These are phyloP conservation scores for Helotiales sp. DNA, from an alignment of 2,329 filamentous ascomycete genomes.

Conservation along the genomic window DNA sequence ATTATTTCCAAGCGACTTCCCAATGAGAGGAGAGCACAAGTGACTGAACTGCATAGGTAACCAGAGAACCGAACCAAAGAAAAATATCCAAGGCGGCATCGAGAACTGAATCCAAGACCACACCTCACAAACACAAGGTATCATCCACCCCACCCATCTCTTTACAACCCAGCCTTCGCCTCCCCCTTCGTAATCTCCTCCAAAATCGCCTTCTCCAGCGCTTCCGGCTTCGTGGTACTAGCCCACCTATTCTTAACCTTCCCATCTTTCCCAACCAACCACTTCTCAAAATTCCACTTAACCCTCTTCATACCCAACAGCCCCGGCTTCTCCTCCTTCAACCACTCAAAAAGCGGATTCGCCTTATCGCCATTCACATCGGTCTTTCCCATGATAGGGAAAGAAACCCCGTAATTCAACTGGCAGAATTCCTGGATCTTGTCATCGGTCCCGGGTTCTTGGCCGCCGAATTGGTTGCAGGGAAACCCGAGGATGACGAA, in stretches of 20 bases:
- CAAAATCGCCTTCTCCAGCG: constrained; percentile 51
- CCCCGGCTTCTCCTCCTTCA: constrained; percentile 76
- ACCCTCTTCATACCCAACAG: constrained; percentile 86
- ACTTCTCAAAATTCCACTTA: constrained; percentile 99
- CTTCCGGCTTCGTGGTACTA: constrained; percentile 83
- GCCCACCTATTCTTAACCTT: constrained; percentile 86
- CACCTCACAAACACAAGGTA: not conserved
- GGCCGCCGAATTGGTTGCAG: constrained; percentile 94
- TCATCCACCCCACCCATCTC: not conserved
- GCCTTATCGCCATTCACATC: constrained; percentile 90
- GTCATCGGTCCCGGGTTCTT: constrained; percentile 72
- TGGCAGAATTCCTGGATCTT: constrained; percentile 87
- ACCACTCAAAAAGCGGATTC: constrained; percentile 78
- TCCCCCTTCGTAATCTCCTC: constrained; percentile 56
- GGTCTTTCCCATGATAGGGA: constrained; percentile 71
- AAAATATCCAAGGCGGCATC: too few relatives aligned
- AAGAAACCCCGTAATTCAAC: constrained; percentile 62
- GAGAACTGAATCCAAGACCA: not conserved
- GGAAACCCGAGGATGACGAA: constrained; percentile 94
- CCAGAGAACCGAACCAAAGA: too few relatives aligned
- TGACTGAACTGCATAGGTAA: not conserved
- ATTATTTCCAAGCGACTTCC: not conserved
- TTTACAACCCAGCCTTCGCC: constrained; percentile 24
- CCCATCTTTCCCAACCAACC: constrained; percentile 84
- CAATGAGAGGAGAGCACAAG: not conserved